Evolutionary conservation across 139 green algal species (phyloP), one percentile per base, ranked within the genome.

Genomic region (Asterochloris erici): DNA sequence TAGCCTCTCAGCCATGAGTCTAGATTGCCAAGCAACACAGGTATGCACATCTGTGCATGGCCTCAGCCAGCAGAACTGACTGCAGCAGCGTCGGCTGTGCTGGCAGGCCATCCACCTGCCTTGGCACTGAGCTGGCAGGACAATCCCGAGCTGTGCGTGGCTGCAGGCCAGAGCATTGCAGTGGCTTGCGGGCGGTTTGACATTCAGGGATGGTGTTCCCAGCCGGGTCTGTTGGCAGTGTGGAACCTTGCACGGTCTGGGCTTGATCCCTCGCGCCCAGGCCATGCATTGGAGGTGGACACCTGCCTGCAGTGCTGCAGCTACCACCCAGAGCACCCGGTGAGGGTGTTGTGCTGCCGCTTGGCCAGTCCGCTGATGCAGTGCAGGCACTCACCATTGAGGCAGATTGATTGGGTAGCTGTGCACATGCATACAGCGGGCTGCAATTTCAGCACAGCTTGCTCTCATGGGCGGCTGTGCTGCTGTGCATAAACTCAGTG

Each of bases 241-340:
- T 95, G 91, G 91, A 93, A 95, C 85, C 86, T 95, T 63, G 87
- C 79, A 2, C 81, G 88, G 0, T 69, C 88, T 38, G 85, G 82
- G 9, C 60, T 89, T 23, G 88, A 88, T 81, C 63, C 83, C 26
- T 79, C 19, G 63, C 83, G 87, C 74, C 85, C 90, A 17, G 87
- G 91, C 38, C 19, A 82, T 0, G 74, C 29, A 24, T 82, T 93
- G 26, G 88, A 92, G 69, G 85, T 85, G 38, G 87, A 91, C 82
- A 90, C 84, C 77, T 91, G 89, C 84, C 78, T 95, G 71, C 91
- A 91, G 89, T 86, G 82, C 78, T 91, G 85, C 70, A 82, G 90
- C 19, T 93, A 90, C 83, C 91, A 95, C 79, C 89, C 90, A 21
- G 73, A 84, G 27, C 89, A 93, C 68, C 90, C 89, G 62, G 89